Evolutionary conservation across 192 early-diverging fungal genomes (phyloP), one percentile per base, ranked within the genome.

Genomic region (Mortierella alpina): DNA sequence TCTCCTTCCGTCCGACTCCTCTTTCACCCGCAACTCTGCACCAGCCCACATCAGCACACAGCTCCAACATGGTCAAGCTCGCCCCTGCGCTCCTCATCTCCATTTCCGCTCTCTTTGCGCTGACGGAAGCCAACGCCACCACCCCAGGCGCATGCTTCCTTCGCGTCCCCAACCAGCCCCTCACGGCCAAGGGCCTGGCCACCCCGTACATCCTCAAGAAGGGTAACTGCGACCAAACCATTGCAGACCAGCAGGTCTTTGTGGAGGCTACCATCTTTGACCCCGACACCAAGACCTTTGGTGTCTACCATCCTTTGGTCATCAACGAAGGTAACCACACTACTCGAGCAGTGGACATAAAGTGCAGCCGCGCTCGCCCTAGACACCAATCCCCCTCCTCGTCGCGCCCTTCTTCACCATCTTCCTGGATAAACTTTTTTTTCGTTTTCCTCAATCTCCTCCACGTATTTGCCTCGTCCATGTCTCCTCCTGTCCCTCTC

Each of bases 171-270:
- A 69, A 76, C 20, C 45, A 76, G 17, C 74, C 66, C 5, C 61
- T 76, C 40, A 44, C 66, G 1, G 66, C 74, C 40, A 22, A 76
- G 39, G 74, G 74, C 4, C 61, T 76, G 5, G 59, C 74, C 46
- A 69, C 53, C 0, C 62, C 74, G 9, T 76, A 76, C 20, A 76
- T 76, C 53, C 66, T 76, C 50, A 69, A 76, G 53, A 76, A 76
- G 61, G 74, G 74, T 14, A 76, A 76, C 67, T 76, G 74, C 18
- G 74, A 76, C 41, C 74, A 76, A 6, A 76, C 74, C n/a, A 31
- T 51, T 12, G 10, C 48, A 1, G 54, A 76, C 52, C 66, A 76
- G 40, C 74, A 76, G 22, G 66, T 76, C 23, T 76, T 76, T 64
- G 74, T 76, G 4, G 66, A 76, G 48, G 74, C 74, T 18, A 76